Evolutionary conservation across 495 filamentous ascomycete species (phyloP).

Genomic region (Daldinia grandis): DNA sequence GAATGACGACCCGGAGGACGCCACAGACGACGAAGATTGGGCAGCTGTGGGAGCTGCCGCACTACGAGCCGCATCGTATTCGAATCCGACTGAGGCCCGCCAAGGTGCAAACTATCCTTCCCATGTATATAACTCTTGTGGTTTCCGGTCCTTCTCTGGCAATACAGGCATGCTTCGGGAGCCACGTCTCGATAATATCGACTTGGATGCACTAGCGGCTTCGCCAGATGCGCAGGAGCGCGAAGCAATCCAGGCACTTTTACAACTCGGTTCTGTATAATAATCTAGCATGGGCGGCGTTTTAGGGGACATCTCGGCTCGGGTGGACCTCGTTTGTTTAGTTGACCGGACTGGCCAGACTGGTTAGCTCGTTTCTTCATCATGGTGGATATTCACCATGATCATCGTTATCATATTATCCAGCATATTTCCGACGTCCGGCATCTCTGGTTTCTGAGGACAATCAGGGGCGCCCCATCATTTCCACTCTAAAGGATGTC

Average conservation of each 20-base stretch:
- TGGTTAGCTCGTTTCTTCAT: constrained; percentile 41
- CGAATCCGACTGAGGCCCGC: constrained; percentile 45
- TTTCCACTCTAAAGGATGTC: constrained; percentile 25
- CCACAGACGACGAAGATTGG: constrained; percentile 99
- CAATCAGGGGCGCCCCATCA: constrained; percentile 22
- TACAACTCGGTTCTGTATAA: constrained; percentile 89
- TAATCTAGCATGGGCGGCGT: constrained; percentile 60
- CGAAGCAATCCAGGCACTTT: constrained; percentile 83
- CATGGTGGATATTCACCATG: constrained; percentile 34
- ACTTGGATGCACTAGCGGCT: constrained; percentile 60
- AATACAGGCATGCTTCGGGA: constrained; percentile 58
- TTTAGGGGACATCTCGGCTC: constrained; percentile 42
- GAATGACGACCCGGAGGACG: constrained; percentile 75
- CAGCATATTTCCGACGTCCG: constrained; percentile 31
- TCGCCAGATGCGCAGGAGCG: constrained; percentile 74
- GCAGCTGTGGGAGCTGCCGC: constrained; percentile 87
- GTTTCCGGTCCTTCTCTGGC: constrained; percentile 58
- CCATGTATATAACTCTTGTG: constrained; percentile 58
- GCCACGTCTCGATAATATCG: constrained; percentile 56
- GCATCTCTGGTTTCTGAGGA: constrained; percentile 35
- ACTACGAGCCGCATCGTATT: constrained; percentile 75
- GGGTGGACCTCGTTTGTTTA: constrained; percentile 32
- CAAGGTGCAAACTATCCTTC: constrained; percentile 50
- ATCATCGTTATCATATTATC: constrained; percentile 37
- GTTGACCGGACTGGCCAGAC: constrained; percentile 36